Base-by-base conservation (phyloP, 2,329 filamentous ascomycete species). In the Colletotrichum eleusines region DNA sequence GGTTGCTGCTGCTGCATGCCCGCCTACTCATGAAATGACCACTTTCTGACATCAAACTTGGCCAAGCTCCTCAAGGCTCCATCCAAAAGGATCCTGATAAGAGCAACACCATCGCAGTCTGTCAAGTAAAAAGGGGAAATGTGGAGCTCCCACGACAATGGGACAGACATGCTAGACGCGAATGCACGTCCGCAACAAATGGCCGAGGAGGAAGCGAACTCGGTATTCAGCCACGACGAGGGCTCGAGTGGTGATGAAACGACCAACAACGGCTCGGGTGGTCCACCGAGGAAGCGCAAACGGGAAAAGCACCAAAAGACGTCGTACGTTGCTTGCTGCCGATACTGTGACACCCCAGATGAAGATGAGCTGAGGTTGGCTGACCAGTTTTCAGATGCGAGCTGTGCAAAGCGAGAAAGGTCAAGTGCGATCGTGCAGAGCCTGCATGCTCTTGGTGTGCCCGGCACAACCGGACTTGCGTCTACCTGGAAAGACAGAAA, bases 401-500 rank as follows among this genome's bases (percentile, higher is more conserved):
- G 75, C 77, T 83, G 57, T 84, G 82, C 78, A 84, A 84, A 75
- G 81, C 81, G 33, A 79, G 82, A 55, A 84, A 84, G 74, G 82
- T 84, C 33, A 84, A 84, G 73, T 84, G 82, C 75, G 86, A 89
- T 75, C 85, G 87, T 66, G 82, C 83, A 42, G 86, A 88, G 74
- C 87, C 87, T 2, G 86, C 86, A n/a, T 93, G 91, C 79, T 90
- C 90, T 28, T 93, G 91, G 91, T 93, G 91, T 78, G 81, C 88
- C 60, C 88, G 90, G 61, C 92, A 93, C 78, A 86, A 87, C 69
- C 88, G 91, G 73, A 75, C 84, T 51, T 93, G 91, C 77, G 88
- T 91, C 77, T 93, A 93, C 77, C 89, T 88, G 72, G 90, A 92
- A 75, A 85, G 91, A 51, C 92, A 92, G 81, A 92, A 92, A 78